These are phyloP conservation scores for Fusarium euwallaceae DNA, from an alignment of 2,329 filamentous ascomycete species.

Conservation along the genomic window DNA sequence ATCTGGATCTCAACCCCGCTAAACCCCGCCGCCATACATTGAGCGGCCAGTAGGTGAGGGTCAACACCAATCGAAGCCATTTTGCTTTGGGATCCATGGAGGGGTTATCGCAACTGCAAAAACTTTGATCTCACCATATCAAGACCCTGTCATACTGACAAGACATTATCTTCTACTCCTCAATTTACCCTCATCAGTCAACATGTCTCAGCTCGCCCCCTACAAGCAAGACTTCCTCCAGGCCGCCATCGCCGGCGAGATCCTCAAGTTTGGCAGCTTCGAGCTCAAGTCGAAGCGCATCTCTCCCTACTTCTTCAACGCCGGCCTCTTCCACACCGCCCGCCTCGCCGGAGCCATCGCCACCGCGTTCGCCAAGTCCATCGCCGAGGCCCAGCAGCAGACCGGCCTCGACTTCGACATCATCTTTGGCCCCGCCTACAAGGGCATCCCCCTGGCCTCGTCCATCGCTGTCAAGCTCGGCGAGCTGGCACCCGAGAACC, in stretches of 20 bases:
- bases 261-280: constrained; percentile 86
- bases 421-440: constrained; percentile 95
- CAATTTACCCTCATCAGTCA: not conserved
- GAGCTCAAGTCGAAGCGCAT: constrained; percentile 92
- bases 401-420: constrained; percentile 77
- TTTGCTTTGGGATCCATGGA: constrained; percentile 1
- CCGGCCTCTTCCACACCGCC: constrained; percentile 88
- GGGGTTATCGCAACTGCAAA: constrained; percentile 29
- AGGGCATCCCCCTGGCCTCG: constrained; percentile 92
- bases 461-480: constrained; percentile 82
- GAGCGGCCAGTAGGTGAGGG: constrained; percentile 25
- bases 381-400: constrained; percentile 62
- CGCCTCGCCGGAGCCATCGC: constrained; percentile 82
- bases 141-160: not conserved
- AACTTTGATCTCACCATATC: constrained; percentile 34
- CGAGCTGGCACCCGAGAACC: constrained; percentile 74
- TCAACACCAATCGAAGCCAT: constrained; percentile 31
- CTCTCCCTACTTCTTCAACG: constrained; percentile 99
- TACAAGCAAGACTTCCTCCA: constrained; percentile 82
- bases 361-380: constrained; percentile 81
- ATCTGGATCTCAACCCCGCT: constrained; percentile 37
- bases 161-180: not conserved
- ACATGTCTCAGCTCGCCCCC: constrained; percentile 63
- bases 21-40: constrained; percentile 37
- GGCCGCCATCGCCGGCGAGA: constrained; percentile 75